Evolutionary conservation across 331 rosid species (phyloP), one percentile per base, ranked within the genome.

Genomic region (Spiraea crenata): DNA sequence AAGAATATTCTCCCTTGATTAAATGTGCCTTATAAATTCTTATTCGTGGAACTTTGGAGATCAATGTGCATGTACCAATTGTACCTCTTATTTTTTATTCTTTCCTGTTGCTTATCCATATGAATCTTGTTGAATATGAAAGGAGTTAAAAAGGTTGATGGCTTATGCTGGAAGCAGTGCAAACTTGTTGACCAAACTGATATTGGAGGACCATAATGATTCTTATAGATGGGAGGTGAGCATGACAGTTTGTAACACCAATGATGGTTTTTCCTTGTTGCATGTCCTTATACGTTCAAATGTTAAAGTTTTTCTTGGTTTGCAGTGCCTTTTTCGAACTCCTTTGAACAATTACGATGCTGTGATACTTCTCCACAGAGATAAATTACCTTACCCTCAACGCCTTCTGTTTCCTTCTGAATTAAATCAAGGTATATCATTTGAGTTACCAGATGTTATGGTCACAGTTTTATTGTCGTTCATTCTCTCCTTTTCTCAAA

Each of bases 121-220:
- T 15, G 8, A 40, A 34, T 57, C 6, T 58, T 72, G 39, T 77
- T 60, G 37, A 41, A 78, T 66, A 72, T 46, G 49, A 79, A 73
- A 93, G 99, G 95, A 91, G 73, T 91, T 91, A 41, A 91, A 83
- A 79, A 77, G 99, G 82, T 77, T 93, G 80, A 89, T 60, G 72
- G 99, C 96, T 39, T 91, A 91, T 78, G 96, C 99, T 68, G 84
- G 85, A 77, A 93, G 99, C 82, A 91, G 95, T 77, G 97, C 95
- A 79, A 84, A 76, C 67, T 83, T 89, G 82, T 72, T 93, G 88
- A 66, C 73, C 55, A 89, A 81, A 73, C 88, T 93, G 73, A 46
- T 88, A 57, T 56, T 61, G 70, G 82, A 91, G 79, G 85, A 85
- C 62, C 86, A 83, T 78, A 79, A 54, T 69, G 91, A 86, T 76